Percentiles rank a stretch among this genome's conserved stretches.
phyloP scores from a whole-genome alignment of 169 alveolate species.

The Theileria equi region DNA sequence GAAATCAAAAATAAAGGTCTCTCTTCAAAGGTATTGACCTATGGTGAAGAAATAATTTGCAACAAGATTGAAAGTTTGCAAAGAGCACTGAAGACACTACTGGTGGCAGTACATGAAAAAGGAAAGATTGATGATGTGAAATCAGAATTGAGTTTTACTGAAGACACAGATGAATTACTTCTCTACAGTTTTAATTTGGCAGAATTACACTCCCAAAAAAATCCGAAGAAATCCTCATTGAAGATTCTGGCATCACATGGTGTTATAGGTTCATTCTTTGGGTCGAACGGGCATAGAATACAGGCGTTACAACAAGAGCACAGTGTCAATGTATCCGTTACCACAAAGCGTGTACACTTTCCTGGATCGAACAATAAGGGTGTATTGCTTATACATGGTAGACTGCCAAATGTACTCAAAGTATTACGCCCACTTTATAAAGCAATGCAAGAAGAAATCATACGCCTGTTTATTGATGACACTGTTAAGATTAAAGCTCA shows the following conservation, averaged over 20 bases:
- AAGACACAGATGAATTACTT: conserved; percentile 4
- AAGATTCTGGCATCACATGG: conserved; percentile 42
- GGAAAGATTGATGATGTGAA: conserved; percentile 4
- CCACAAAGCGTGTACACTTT: conserved; percentile 38
- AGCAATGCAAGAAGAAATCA: conserved; percentile 42
- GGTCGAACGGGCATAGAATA: conserved; percentile 38
- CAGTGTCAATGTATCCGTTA: conserved; percentile 26
- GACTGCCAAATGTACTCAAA: conserved; percentile 17
- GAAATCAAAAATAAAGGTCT: neutral
- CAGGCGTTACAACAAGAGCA: conserved; percentile 43
- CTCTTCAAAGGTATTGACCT: conserved; percentile 16
- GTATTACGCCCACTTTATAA: conserved; percentile 32
- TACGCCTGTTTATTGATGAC: conserved; percentile 27
- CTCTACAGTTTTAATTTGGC: conserved; percentile 12
- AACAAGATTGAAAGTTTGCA: conserved; percentile 22
- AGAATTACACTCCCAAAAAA: conserved; percentile 16
- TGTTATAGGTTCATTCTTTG: conserved; percentile 40
- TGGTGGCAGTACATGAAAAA: conserved; percentile 26
- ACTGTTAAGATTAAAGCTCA: conserved; percentile 12
- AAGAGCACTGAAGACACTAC: conserved; percentile 8
- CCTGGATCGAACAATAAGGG: conserved; percentile 47
- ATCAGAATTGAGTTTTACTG: neutral
- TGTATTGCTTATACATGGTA: conserved; percentile 29
- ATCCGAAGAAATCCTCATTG: conserved; percentile 14
- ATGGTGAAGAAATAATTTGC: conserved; percentile 28